Evolutionary conservation across 2,329 filamentous ascomycete species (phyloP).

Genomic region (Curvularia sp.): DNA sequence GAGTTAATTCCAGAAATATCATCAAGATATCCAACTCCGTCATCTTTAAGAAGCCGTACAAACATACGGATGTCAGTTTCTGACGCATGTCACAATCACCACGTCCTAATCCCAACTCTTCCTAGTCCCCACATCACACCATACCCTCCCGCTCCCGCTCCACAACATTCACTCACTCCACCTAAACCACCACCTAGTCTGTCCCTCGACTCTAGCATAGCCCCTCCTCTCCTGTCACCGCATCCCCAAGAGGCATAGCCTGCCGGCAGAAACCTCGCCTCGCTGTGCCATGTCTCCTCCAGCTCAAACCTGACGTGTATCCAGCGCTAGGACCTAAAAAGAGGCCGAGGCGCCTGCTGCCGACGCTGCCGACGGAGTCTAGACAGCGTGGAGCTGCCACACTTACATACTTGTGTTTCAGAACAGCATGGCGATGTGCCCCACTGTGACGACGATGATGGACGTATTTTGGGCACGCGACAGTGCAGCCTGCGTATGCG

Average conservation of each 20-base stretch:
- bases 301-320: conserved; percentile 1
- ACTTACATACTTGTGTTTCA: neutral
- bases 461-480: neutral
- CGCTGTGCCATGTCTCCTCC: neutral
- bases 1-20: no score
- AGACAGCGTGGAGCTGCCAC: neutral
- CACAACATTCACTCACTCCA: neutral
- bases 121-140: neutral
- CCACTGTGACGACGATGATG: neutral
- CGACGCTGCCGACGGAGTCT: neutral
- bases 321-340: neutral
- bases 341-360: neutral
- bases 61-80: neutral
- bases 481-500: neutral
- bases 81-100: neutral
- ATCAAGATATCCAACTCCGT: neutral
- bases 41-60: neutral
- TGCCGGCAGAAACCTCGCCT: conserved; percentile 1
- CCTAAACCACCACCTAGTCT: neutral
- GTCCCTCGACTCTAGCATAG: neutral
- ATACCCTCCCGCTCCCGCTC: neutral
- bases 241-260: neutral
- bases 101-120: neutral
- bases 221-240: neutral
- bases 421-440: neutral